phyloP scores from a whole-genome alignment of 495 filamentous ascomycete species.

The Cudoniella acicularis region DNA sequence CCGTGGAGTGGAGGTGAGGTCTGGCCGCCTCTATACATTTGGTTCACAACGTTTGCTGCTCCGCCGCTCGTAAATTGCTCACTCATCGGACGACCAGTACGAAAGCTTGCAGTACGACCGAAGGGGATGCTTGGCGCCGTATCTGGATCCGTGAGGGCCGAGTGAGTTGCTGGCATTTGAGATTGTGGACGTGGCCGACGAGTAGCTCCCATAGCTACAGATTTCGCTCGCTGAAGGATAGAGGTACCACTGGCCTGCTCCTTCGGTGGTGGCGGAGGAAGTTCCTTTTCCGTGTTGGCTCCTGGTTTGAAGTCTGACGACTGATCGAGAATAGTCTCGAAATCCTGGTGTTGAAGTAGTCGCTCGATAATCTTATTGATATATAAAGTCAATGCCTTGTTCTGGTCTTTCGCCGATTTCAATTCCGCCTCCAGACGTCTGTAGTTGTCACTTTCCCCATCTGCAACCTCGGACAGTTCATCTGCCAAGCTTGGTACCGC shows the following conservation, averaged over 20 bases:
- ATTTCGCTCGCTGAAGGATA: constrained; percentile 77
- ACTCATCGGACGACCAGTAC: constrained; percentile 60
- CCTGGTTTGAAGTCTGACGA: constrained; percentile 51
- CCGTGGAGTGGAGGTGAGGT: constrained; percentile 51
- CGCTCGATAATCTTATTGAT: constrained; percentile 98
- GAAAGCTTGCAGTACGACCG: constrained; percentile 58
- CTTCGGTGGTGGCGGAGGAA: constrained; percentile 71
- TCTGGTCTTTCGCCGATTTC: constrained; percentile 83
- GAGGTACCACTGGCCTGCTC: constrained; percentile 45
- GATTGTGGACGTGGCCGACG: constrained; percentile 53
- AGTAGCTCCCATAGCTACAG: constrained; percentile 50
- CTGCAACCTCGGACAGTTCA: constrained; percentile 69
- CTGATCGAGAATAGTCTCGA: constrained; percentile 87
- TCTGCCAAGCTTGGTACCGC: constrained; percentile 70
- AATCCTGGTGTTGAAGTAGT: constrained; percentile 87
- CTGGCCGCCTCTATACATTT: constrained; percentile 74
- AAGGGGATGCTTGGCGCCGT: constrained; percentile 82
- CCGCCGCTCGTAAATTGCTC: constrained; percentile 59
- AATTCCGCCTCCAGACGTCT: constrained; percentile 74
- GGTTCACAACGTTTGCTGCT: constrained; percentile 70
- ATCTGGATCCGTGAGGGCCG: constrained; percentile 59
- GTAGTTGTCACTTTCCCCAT: constrained; percentile 52
- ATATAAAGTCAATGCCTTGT: constrained; percentile 93
- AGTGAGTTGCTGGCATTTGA: constrained; percentile 29
- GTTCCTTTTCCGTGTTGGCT: constrained; percentile 70